Evolutionary conservation across 176 grass and related monocot genomes (phyloP), one percentile per base, ranked within the genome.

Genomic region (Oryza coarctata): DNA sequence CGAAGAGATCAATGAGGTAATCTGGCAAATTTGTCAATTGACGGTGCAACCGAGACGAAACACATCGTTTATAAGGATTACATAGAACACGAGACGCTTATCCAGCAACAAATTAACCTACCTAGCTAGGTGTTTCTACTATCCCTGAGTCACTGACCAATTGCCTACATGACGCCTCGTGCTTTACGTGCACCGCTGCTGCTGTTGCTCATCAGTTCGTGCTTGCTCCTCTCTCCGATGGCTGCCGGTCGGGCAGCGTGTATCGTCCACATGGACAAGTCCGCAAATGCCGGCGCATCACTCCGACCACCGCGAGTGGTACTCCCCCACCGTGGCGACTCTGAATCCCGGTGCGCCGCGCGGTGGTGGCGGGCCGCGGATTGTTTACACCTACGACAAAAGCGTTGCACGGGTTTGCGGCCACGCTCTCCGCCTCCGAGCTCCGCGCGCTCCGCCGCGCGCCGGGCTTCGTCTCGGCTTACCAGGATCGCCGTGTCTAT

Each of bases 231-330:
- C 28, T 26, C 32, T 70, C 40, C 71, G 14, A 77, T 8, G 45
- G 39, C 32, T 4, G 72, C 71, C 31, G 64, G 1, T 27, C 8
- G 87, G 55, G 8, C 52, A 0, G 29, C 68, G 0, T 90, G 87
- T 72, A 83, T 93, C 13, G 63, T 93, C 62, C 87, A 93, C 78
- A 90, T 93, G 91, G 87, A 89, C 87, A 77, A 45, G 27, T 85
- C 91, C 31, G 67, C 69, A 45, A 45, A 90, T 87, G 87, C 87
- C 81, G 67, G 3, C 47, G 9, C 39, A 40, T 28, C 39, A 78
- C 27, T 52, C 68, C 17, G 17, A 47, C 40, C 84, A 73, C 77
- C 77, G 39, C 15, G 65, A 73, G 0, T 92, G 90, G 90, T 82
- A 92, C 80, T 45, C 80, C 38, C 9, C 84, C 68, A 30, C 50